phyloP scores from a whole-genome alignment of 495 filamentous ascomycete species.

The Aspergillus asperescens region DNA sequence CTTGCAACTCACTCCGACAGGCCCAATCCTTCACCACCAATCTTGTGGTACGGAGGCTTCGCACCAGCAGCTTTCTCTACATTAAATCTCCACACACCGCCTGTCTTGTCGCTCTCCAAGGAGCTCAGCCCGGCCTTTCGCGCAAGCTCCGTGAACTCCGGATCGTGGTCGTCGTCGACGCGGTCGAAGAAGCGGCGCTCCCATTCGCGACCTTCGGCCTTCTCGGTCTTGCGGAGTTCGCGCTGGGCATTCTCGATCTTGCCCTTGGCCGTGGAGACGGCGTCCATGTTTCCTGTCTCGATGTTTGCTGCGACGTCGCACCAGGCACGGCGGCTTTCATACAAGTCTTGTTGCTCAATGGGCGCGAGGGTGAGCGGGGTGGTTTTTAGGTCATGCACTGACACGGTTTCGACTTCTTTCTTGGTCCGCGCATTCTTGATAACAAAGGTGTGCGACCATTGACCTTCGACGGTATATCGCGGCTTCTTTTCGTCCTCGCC shows the following conservation, averaged over 20 bases:
- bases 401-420: conserved; percentile 63
- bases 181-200: conserved; percentile 76
- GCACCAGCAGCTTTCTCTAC: conserved; percentile 52
- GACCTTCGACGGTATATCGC: conserved; percentile 79
- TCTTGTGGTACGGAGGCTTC: conserved; percentile 40
- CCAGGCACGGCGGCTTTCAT: conserved; percentile 89
- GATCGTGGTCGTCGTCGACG: conserved; percentile 46
- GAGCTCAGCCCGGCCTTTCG: conserved; percentile 47
- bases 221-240: conserved; percentile 75
- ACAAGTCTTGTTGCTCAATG: conserved; percentile 74
- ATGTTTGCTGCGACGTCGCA: conserved; percentile 76
- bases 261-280: conserved; percentile 68
- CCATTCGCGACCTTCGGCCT: conserved; percentile 73
- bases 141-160: conserved; percentile 55
- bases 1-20: conserved; percentile 10
- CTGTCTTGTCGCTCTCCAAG: conserved; percentile 75
- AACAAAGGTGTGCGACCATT: conserved; percentile 83
- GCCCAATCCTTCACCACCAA: conserved; percentile 38
- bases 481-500: conserved; percentile 72
- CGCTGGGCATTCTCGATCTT: conserved; percentile 91
- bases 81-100: conserved; percentile 86
- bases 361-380: conserved; percentile 68
- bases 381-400: conserved; percentile 54
- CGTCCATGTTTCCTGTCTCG: conserved; percentile 74
- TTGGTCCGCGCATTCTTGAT: conserved; percentile 71